Evolutionary conservation across 108 stramenopile genomes (phyloP).

Genomic region (Conticribra guillardii): DNA sequence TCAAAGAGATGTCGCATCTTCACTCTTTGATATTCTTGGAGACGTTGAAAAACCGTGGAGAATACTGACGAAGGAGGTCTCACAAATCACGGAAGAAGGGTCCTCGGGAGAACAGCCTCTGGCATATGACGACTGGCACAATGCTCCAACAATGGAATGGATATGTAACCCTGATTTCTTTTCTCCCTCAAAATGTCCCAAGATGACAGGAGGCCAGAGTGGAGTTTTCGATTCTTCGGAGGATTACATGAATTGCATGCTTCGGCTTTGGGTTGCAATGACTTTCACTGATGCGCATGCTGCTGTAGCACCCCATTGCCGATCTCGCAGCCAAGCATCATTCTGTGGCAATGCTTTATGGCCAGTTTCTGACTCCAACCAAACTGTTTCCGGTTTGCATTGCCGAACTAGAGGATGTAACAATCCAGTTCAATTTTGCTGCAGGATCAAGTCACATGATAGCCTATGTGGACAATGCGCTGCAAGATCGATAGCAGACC

Average conservation of each 20-base stretch:
- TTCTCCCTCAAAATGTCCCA: constrained; percentile 3
- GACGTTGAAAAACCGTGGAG: constrained; percentile 22
- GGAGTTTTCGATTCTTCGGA: constrained; percentile 45
- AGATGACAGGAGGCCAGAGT: constrained; percentile 13
- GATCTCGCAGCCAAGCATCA: constrained; percentile 12
- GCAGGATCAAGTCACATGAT: constrained; percentile 25
- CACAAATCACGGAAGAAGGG: neutral
- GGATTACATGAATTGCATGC: constrained; percentile 47
- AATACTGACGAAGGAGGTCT: neutral
- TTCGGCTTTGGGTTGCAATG: constrained; percentile 50
- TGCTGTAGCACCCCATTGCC: constrained; percentile 46
- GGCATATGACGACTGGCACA: constrained; percentile 25
- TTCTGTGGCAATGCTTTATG: constrained; percentile 29
- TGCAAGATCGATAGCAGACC: constrained; percentile 12
- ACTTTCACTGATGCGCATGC: constrained; percentile 51
- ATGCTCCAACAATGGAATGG: constrained; percentile 19
- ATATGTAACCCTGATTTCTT: constrained; percentile 12
- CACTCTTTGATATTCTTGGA: constrained; percentile 6
- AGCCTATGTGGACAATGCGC: constrained; percentile 15
- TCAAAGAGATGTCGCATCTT: constrained; percentile 1
- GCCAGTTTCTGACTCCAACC: constrained; percentile 14
- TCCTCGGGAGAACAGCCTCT: neutral
- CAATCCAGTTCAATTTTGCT: constrained; percentile 14
- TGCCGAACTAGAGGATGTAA: constrained; percentile 35
- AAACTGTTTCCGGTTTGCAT: constrained; percentile 1